Conservation (phyloP, 345 rosid species). For the Odontarrhena argentea region DNA sequence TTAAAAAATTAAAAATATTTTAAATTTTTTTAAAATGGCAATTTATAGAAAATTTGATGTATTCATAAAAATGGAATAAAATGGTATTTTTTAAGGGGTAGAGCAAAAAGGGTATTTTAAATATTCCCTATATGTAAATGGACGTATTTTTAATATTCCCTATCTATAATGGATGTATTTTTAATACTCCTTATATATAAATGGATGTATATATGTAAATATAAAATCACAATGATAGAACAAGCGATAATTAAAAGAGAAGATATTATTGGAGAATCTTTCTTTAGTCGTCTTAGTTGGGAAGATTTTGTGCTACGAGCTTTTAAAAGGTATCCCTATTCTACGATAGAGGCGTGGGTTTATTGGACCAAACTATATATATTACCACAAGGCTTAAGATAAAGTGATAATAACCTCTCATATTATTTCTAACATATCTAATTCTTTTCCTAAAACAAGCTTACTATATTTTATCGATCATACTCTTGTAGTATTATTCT, state of each 20-base stretch:
- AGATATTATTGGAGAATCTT: constrained; percentile 38
- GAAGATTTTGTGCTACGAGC: constrained; percentile 32
- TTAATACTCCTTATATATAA: too few species aligned
- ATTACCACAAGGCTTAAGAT: constrained; percentile 27
- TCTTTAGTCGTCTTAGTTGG: constrained; percentile 35
- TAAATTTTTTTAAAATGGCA: too few species aligned
- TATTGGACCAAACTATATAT: constrained; percentile 41
- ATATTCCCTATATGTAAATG: too few species aligned
- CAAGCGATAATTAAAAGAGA: neutral
- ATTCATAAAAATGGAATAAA: too few species aligned
- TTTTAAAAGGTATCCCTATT: constrained; percentile 38
- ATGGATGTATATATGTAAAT: too few species aligned
- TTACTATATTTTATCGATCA: constrained; percentile 8
- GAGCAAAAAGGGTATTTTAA: too few species aligned
- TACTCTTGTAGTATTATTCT: constrained; percentile 3
- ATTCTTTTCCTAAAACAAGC: neutral
- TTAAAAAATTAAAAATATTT: too few species aligned
- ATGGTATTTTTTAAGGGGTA: too few species aligned
- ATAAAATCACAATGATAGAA: neutral
- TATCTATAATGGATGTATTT: too few species aligned
- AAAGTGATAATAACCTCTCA: constrained; percentile 30
- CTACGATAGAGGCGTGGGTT: constrained; percentile 36
- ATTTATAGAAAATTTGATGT: too few species aligned
- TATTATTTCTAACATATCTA: neutral
- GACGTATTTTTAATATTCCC: too few species aligned